Evolutionary conservation across 2,329 filamentous ascomycete species (phyloP).

Genomic region (Chalara sp.): DNA sequence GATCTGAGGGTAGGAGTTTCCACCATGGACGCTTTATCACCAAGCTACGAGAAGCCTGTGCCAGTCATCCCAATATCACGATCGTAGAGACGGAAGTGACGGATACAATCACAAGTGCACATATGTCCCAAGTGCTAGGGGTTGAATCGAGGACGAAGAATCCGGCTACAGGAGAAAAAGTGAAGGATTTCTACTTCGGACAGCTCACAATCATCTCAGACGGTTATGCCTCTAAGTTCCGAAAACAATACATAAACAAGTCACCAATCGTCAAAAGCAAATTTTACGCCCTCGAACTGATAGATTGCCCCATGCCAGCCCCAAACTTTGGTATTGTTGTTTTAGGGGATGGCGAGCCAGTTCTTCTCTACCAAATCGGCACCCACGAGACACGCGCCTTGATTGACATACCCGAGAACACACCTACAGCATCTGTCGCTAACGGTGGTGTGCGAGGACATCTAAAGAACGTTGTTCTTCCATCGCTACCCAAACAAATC

Average conservation of each 20-base stretch:
- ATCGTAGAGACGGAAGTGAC: slow-evolving; percentile 85
- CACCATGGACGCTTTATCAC: slow-evolving; percentile 93
- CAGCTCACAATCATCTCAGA: slow-evolving; percentile 84
- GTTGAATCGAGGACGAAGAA: slow-evolving; percentile 63
- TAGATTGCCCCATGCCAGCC: slow-evolving; percentile 74
- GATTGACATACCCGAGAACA: slow-evolving; percentile 76
- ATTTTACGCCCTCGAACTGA: slow-evolving; percentile 90
- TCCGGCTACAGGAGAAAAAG: slow-evolving; percentile 46
- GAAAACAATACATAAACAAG: slow-evolving; percentile 66
- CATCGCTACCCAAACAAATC: slow-evolving; percentile 64
- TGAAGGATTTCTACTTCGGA: slow-evolving; percentile 77
- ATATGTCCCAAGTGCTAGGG: neutral
- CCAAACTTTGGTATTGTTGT: slow-evolving; percentile 80
- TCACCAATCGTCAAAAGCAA: slow-evolving; percentile 70
- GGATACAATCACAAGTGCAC: slow-evolving; percentile 63
- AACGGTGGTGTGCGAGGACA: slow-evolving; percentile 82
- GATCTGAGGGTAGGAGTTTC: slow-evolving; percentile 72
- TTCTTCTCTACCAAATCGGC: slow-evolving; percentile 95
- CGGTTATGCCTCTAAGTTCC: slow-evolving; percentile 88
- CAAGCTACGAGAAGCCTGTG: slow-evolving; percentile 69
- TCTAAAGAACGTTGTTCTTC: slow-evolving; percentile 72
- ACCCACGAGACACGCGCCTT: slow-evolving; percentile 87
- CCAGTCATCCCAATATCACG: slow-evolving; percentile 73
- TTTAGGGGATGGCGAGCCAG: slow-evolving; percentile 68
- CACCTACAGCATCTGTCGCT: slow-evolving; percentile 64